Conservation (phyloP, 1,284 basidiomycete species). For the Microbotryum saponariae region DNA sequence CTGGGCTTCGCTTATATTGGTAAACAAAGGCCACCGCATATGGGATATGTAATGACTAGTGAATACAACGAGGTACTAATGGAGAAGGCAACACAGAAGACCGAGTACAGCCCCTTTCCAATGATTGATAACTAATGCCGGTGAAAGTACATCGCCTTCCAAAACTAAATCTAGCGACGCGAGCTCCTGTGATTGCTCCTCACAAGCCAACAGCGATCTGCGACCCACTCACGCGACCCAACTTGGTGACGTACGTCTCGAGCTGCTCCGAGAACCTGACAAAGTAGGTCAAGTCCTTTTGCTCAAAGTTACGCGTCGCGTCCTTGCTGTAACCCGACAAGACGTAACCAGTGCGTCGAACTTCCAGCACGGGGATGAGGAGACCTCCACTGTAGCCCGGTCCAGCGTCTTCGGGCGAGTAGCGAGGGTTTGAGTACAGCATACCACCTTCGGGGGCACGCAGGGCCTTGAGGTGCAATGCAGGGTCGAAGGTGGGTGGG, state of each 20-base stretch:
- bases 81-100: too few species aligned
- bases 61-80: too few species aligned
- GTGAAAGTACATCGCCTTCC: too few species aligned
- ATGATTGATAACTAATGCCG: too few species aligned
- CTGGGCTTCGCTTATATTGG: too few species aligned
- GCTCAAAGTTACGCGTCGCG: conserved; percentile 29
- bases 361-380: conserved; percentile 34
- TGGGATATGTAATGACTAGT: too few species aligned
- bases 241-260: conserved; percentile 14
- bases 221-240: background rate
- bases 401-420: background rate
- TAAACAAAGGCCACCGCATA: too few species aligned
- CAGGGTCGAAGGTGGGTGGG: conserved; percentile 34
- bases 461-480: conserved; percentile 35
- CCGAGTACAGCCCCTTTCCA: too few species aligned
- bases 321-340: conserved; percentile 33
- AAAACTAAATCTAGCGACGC: too few species aligned
- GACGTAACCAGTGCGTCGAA: conserved; percentile 31
- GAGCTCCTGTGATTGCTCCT: too few species aligned
- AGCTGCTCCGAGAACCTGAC: conserved; percentile 33
- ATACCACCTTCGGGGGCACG: conserved; percentile 35
- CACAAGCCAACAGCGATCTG: too few species aligned
- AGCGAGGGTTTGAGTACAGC: conserved; percentile 35
- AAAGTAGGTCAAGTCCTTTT: conserved; percentile 31
- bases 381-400: conserved; percentile 28